Percentiles rank a stretch among this genome's conserved stretches.
phyloP scores from a whole-genome alignment of 2,329 filamentous ascomycete species.

The Calonectria hongkongensis region DNA sequence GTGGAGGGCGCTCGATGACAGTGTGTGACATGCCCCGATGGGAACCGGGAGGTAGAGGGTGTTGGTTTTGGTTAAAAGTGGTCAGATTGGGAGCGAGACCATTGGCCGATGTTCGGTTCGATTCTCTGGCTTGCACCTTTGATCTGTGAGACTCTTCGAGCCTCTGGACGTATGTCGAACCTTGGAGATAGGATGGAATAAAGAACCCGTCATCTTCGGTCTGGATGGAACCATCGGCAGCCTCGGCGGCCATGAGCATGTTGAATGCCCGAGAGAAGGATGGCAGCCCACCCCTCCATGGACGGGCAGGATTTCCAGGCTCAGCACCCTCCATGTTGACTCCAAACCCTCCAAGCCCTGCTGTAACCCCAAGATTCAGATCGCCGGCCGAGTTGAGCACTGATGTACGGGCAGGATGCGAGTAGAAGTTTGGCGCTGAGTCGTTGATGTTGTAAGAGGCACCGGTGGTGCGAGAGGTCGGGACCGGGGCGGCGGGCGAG shows the following conservation, averaged over 20 bases:
- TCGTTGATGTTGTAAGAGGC: slow-evolving; percentile 42
- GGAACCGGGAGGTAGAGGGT: slow-evolving; percentile 64
- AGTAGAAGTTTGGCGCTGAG: slow-evolving; percentile 51
- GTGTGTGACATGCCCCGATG: slow-evolving; percentile 90
- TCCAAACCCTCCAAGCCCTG: slow-evolving; percentile 30
- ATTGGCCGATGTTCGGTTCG: slow-evolving; percentile 48
- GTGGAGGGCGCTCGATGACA: slow-evolving; percentile 84
- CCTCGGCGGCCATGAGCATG: slow-evolving; percentile 64
- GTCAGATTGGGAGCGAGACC: slow-evolving; percentile 65
- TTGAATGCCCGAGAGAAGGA: slow-evolving; percentile 73
- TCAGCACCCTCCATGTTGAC: slow-evolving; percentile 60
- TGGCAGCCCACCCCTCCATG: slow-evolving; percentile 60
- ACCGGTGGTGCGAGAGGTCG: slow-evolving; percentile 44
- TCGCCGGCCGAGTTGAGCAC: slow-evolving; percentile 71
- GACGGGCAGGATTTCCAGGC: slow-evolving; percentile 53
- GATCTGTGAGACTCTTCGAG: slow-evolving; percentile 82
- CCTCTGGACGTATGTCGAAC: slow-evolving; percentile 85
- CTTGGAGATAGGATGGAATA: slow-evolving; percentile 87
- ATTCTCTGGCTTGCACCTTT: slow-evolving; percentile 73
- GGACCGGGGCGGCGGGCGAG: slow-evolving; percentile 46
- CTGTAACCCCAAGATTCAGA: slow-evolving; percentile 47
- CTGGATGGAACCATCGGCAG: slow-evolving; percentile 52
- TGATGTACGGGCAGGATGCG: slow-evolving; percentile 59
- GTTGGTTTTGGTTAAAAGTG: slow-evolving; percentile 62
- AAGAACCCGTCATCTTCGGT: slow-evolving; percentile 76